These are phyloP conservation scores for Xerocomus cyaneibrunnescens DNA, from an alignment of 1,284 basidiomycete species.

Conservation along the genomic window DNA sequence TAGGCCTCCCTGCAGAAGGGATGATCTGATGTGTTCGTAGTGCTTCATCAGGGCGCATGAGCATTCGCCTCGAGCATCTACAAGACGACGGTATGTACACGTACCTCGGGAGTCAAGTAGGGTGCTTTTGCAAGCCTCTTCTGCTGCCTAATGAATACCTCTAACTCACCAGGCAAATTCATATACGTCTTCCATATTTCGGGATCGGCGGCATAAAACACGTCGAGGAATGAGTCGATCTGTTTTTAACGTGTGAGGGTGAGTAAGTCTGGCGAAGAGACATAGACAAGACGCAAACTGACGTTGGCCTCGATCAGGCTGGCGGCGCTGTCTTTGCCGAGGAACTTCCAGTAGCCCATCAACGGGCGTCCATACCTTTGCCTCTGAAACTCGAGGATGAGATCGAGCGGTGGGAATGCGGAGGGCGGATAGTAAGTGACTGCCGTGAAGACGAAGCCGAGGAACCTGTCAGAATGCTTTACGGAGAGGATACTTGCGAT, in stretches of 20 bases:
- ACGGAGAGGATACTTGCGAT: constrained; percentile 35
- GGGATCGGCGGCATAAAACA: constrained; percentile 37
- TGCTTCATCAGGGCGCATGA: constrained; percentile 22
- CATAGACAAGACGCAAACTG: background rate
- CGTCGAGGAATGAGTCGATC: constrained; percentile 36
- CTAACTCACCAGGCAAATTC: constrained; percentile 33
- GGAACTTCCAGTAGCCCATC: constrained; percentile 44
- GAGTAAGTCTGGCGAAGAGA: background rate
- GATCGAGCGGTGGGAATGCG: constrained; percentile 29
- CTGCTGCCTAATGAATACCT: constrained; percentile 30
- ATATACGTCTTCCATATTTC: constrained; percentile 36
- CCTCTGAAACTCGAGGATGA: constrained; percentile 23
- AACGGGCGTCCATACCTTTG: constrained; percentile 33
- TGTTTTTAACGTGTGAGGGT: background rate
- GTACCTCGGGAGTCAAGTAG: constrained; percentile 37
- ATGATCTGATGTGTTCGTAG: constrained; percentile 24
- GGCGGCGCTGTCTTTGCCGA: constrained; percentile 31
- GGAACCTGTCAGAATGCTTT: constrained; percentile 34
- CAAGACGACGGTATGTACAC: background rate
- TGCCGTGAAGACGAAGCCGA: constrained; percentile 34
- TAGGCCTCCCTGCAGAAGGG: constrained; percentile 30
- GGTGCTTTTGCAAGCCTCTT: constrained; percentile 23
- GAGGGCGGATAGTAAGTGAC: constrained; percentile 35
- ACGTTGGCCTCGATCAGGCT: constrained; percentile 35
- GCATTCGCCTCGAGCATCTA: background rate